Base-by-base conservation (phyloP, 495 filamentous ascomycete species). In the Lophiotrema nucula region DNA sequence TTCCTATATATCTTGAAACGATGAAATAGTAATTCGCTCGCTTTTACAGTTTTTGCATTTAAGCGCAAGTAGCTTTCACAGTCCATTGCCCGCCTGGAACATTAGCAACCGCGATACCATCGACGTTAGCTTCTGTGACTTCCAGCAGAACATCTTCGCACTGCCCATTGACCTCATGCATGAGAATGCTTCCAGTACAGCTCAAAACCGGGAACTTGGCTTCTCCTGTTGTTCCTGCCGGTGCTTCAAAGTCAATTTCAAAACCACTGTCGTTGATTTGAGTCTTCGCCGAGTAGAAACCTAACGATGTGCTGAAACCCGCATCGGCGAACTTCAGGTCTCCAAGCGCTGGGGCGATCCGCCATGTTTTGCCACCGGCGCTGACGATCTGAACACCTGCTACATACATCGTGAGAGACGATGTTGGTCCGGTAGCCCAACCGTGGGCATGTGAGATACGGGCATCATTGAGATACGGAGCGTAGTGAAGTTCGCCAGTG, bases 371-470 rank as follows among this genome's bases (percentile, higher is more conserved):
- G 0, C 83, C 83, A 0, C 75, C 63, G 0, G 75, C 79, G 4
- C 67, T 72, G 15, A 72, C 68, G 3, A 84, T 56, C 42, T 75
- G 69, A 26, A 87, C 74, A 4, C 83, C 84, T 6, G 82, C 70
- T 8, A 85, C 70, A 47, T 78, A 77, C 28, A 76, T 70, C 2
- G 72, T 79, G 26, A 87, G 67, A 10, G 77, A 75, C 8, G 74
- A 76, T 6, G 82, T 86, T 3, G 83, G 83, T 10, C 82, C 81
- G 3, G 78, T 73, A 0, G 78, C 73, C 83, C 83, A 86, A 0
- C 83, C 83, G 60, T 86, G 84, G 0, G 83, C 77, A 54, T 85
- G 83, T 13, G 71, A 77, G 22, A 80, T 75, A 4, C 81, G 71
- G 5, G 81, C 70, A 27, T 77, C 72, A 51, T 77, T 77, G 33